These are phyloP conservation scores for Suillus ampliporus DNA, from an alignment of 768 basidiomycete genomes.

Conservation along the genomic window DNA sequence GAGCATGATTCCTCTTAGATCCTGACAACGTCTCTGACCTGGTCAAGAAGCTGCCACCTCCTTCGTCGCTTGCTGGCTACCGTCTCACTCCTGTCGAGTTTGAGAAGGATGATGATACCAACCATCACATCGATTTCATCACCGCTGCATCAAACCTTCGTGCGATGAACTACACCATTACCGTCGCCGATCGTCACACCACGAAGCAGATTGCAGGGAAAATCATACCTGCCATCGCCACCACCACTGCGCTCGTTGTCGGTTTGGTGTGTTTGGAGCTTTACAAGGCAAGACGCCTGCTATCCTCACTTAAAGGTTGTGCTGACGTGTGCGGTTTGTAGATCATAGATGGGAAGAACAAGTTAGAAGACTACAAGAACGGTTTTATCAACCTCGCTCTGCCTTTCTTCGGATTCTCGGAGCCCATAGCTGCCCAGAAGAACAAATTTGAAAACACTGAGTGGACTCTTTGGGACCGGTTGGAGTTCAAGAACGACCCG, in stretches of 20 bases:
- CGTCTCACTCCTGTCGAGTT: slow-evolving; percentile 95
- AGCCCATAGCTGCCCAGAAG: slow-evolving; percentile 90
- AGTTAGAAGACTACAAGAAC: slow-evolving; percentile 96
- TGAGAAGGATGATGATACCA: slow-evolving; percentile 98
- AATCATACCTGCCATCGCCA: slow-evolving; percentile 99
- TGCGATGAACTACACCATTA: slow-evolving; percentile 93
- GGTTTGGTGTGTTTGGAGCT: slow-evolving; percentile 95
- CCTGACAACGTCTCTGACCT: slow-evolving; percentile 60
- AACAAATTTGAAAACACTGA: slow-evolving; percentile 86
- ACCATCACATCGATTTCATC: slow-evolving; percentile 99
- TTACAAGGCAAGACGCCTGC: slow-evolving; percentile 72
- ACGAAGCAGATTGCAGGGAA: slow-evolving; percentile 99
- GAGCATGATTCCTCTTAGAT: slow-evolving; percentile 37
- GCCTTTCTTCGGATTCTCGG: slow-evolving; percentile 99
- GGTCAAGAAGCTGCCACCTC: slow-evolving; percentile 76
- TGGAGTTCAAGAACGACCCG: slow-evolving; percentile 90
- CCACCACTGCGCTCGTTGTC: slow-evolving; percentile 94
- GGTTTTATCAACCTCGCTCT: slow-evolving; percentile 97
- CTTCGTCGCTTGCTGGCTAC: slow-evolving; percentile 94
- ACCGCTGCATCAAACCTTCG: slow-evolving; percentile 97
- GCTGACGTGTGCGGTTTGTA: slow-evolving; percentile 36
- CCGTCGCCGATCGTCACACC: slow-evolving; percentile 83
- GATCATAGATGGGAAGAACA: slow-evolving; percentile 95
- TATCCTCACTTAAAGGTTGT: not conserved
- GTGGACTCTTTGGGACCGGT: slow-evolving; percentile 99